Conservation (phyloP, 306 rosid genomes). For the Rosa rugosa region DNA sequence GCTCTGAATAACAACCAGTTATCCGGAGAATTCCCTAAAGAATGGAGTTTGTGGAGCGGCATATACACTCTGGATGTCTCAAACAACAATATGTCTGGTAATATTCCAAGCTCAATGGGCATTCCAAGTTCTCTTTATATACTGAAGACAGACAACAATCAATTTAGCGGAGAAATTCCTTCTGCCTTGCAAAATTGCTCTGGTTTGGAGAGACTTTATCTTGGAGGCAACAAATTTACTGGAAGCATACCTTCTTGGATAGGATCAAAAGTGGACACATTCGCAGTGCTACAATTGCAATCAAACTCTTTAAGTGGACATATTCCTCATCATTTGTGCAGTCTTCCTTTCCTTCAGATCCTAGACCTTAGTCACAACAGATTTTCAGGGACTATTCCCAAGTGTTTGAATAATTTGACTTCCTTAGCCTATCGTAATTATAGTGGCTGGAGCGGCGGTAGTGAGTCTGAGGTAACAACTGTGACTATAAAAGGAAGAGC, state of each 20-base stretch:
- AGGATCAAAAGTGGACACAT: not conserved
- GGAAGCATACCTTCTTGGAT: not conserved
- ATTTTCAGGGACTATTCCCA: not conserved
- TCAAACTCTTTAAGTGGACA: not conserved
- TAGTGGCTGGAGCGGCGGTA: not conserved
- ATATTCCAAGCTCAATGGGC: not conserved
- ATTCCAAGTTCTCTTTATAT: not conserved
- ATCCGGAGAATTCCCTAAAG: not conserved
- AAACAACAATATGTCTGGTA: not conserved
- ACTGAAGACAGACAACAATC: not conserved
- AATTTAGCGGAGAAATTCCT: not conserved
- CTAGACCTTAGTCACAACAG: not conserved
- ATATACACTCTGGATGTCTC: rapidly evolving
- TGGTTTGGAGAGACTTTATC: rapidly evolving
- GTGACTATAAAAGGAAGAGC: not conserved
- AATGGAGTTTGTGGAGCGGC: rapidly evolving
- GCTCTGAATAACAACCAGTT: not conserved
- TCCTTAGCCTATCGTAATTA: not conserved
- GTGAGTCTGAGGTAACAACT: not conserved
- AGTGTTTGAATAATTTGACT: not conserved
- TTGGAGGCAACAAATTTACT: not conserved
- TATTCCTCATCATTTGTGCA: not conserved
- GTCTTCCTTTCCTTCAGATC: not conserved
- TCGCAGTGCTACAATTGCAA: not conserved
- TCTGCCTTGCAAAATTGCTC: not conserved